Base-by-base conservation (phyloP, 179 eudicot species). In the Heliamphora pulchella region DNA sequence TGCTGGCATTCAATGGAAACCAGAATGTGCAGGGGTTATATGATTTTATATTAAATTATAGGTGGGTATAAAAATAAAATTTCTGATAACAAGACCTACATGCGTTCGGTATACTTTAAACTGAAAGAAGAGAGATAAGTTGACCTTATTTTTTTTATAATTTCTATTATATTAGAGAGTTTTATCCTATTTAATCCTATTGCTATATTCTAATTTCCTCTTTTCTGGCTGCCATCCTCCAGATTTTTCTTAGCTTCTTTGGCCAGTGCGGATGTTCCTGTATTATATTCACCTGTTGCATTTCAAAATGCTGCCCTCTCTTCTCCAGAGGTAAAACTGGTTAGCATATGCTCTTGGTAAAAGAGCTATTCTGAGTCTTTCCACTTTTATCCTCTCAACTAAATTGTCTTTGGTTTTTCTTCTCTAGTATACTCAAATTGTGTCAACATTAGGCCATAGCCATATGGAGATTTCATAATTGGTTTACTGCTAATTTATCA, bases 241-340 rank as follows among this genome's bases (percentile, higher is more conserved):
- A 96, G 99, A 84, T 90, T 85, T 44, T 83, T 88, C 61, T 77
- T 91, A 71, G 79, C 88, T 48, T 87, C 89, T 57, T 79, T 91
- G 86, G 84, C 90, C 75, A 86, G 92, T 84, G 81, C 71, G 64
- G 99, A 96, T 85, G 97, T 96, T 71, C 99, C 99, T 48, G 81
- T 92, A 53, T 79, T 96, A 82, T 94, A 89, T 85, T 87, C 98
- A 74, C 97, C 98, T 0, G 82, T 86, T 74, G 97, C 93, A 57
- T 96, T 94, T 86, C 83, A 83, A 75, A 92, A 94, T 84, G 98
- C 97, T 81, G 88, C 98, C 84, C 80, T 92, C 79, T 91, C 93
- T 82, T 84, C 91, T 72, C 98, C 99, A 53, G 93, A 94, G 97
- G 99, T 96, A 64, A 70, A 87, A 54, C 57, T 50, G 51, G 14